phyloP scores from a whole-genome alignment of 257 asterid species.

The Solanum infundibuliforme region DNA sequence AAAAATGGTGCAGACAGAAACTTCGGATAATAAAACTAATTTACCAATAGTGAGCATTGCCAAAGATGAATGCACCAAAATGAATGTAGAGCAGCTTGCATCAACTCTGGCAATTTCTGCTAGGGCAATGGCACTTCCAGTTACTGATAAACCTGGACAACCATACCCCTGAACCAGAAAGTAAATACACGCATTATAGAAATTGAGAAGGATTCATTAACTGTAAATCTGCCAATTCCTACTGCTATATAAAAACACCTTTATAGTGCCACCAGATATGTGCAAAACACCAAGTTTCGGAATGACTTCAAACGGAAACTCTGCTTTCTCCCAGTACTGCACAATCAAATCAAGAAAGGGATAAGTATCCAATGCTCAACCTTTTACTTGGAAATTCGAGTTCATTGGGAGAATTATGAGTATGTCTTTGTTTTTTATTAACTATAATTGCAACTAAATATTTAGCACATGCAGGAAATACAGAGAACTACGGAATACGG shows the following conservation, averaged over 20 bases:
- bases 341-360: constrained; percentile 3
- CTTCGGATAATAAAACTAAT: not conserved
- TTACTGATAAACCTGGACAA: constrained; percentile 73
- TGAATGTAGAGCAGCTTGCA: constrained; percentile 90
- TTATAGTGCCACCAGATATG: constrained; percentile 80
- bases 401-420: not conserved
- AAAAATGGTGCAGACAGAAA: not conserved
- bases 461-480: not conserved
- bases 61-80: constrained; percentile 89
- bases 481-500: constrained; percentile 1
- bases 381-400: not conserved
- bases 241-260: constrained; percentile 28
- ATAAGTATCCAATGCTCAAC: not conserved
- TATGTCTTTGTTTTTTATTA: not conserved
- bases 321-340: constrained; percentile 98
- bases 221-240: not conserved
- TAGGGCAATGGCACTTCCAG: constrained; percentile 70
- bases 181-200: not conserved
- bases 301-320: constrained; percentile 88
- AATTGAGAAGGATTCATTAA: not conserved
- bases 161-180: constrained; percentile 67
- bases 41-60: constrained; percentile 91
- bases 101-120: constrained; percentile 96
- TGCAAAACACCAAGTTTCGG: constrained; percentile 78
- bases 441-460: not conserved